A percentile compares a stretch with the other conserved stretches of the same genome.
These are phyloP conservation scores for Cladobotryum mycophilum DNA, from an alignment of 2,329 filamentous ascomycete genomes.

Conservation along the genomic window DNA sequence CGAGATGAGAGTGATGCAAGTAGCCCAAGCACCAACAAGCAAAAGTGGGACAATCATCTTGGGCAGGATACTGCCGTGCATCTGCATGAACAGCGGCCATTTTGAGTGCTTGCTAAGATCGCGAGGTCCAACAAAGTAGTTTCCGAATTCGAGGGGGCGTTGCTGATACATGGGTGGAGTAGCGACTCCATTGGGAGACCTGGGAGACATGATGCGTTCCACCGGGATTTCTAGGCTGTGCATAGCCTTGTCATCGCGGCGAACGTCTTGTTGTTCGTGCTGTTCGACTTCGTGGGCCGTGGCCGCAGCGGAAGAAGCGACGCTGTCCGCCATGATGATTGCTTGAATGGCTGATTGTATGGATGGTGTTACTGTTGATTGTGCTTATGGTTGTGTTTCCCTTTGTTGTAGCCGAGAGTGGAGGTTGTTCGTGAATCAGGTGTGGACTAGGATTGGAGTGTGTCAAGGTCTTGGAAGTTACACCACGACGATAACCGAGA, in stretches of 20 bases:
- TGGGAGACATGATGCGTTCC: conserved; percentile 22
- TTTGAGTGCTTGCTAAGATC: conserved; percentile 69
- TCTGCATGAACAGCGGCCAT: conserved; percentile 67
- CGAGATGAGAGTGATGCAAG: conserved; percentile 54
- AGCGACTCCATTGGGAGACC: conserved; percentile 20
- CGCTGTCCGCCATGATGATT: neutral
- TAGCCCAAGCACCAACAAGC: conserved; percentile 59
- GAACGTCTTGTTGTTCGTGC: neutral
- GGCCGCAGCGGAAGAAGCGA: neutral
- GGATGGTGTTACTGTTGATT: no score
- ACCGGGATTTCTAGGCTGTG: neutral
- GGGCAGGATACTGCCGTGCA: conserved; percentile 70
- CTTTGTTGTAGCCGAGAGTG: no score
- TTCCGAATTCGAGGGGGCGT: conserved; percentile 44
- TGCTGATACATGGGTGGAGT: conserved; percentile 24
- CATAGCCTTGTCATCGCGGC: neutral
- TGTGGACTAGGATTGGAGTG: neutral
- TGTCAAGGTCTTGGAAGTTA: neutral
- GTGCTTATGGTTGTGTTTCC: neutral
- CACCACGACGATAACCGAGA: neutral
- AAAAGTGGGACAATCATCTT: conserved; percentile 65
- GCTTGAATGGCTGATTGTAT: no score
- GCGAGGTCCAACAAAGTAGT: conserved; percentile 60
- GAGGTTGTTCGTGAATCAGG: neutral
- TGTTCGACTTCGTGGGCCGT: neutral